Percentiles rank a stretch among this genome's conserved stretches.
phyloP scores from a whole-genome alignment of 202 grass and related monocot genomes.

The Carex sylvatica region DNA sequence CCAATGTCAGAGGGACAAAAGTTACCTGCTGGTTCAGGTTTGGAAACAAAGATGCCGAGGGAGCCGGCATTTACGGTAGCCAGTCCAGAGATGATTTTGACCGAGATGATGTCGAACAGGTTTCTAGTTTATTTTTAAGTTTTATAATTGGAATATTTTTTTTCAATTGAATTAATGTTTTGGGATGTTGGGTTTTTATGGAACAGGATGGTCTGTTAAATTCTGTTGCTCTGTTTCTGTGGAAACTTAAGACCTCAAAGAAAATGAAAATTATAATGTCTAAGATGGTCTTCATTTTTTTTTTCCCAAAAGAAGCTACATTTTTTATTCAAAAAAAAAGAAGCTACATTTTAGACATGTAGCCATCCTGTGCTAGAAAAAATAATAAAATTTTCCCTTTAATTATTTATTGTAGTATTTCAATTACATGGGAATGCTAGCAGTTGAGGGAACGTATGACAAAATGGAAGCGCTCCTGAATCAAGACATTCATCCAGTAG shows the following conservation, averaged over 20 bases:
- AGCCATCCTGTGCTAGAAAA: not conserved
- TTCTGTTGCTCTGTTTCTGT: not conserved
- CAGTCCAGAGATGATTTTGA: slow-evolving; percentile 84
- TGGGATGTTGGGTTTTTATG: not conserved
- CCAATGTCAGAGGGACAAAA: slow-evolving; percentile 4
- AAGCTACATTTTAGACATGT: not conserved
- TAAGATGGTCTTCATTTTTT: too few relatives aligned
- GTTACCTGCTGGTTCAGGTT: slow-evolving; percentile 73
- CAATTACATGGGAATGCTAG: slow-evolving; percentile 99
- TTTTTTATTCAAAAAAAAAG: too few relatives aligned
- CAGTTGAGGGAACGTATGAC: slow-evolving; percentile 90
- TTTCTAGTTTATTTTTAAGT: not conserved
- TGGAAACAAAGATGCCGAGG: slow-evolving; percentile 72
- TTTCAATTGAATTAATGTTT: not conserved
- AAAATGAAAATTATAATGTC: not conserved
- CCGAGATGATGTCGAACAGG: slow-evolving; percentile 95
- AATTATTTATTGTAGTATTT: slow-evolving; percentile 53
- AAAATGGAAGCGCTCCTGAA: slow-evolving; percentile 92
- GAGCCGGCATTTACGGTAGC: slow-evolving; percentile 82
- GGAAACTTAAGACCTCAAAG: not conserved
- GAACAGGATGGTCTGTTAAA: not conserved
- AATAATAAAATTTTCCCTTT: not conserved
- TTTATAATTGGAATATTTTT: not conserved
- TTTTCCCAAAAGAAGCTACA: not conserved
- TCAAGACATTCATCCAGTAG: slow-evolving; percentile 84